Base-by-base conservation (phyloP, 441 rosid species). In the Erysimum pusillum region DNA sequence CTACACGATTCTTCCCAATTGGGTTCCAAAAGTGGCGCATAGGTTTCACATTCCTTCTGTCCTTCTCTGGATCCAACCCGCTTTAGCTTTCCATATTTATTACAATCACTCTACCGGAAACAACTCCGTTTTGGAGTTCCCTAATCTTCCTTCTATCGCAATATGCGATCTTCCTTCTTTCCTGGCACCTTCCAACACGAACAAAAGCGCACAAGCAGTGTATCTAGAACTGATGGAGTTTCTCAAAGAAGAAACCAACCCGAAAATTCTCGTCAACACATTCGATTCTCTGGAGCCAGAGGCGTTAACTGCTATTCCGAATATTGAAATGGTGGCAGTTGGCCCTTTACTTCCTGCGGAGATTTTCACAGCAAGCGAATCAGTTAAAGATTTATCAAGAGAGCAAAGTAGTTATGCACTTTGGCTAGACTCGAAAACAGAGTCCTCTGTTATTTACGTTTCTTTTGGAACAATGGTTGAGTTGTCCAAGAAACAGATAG, bases 41-140 rank as follows among this genome's bases (percentile, higher is more conserved):
- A 81, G 59, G 4, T 65, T 72, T 38, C 74, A 83, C 2, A 38
- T 87, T 7, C 91, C 89, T 0, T 60, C 80, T 0, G 63, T 81
- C 1, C 82, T 76, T 5, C 83, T 88, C 4, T 91, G 92, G 94
- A 78, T 82, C 54, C 97, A 91, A 59, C 85, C 91, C 0, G 91
- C 94, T 7, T 77, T 79, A 0, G 84, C 84, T 1, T 78, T 91
- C 6, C 69, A 68, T 67, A 48, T 87, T 11, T 88, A 85, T 65
- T 85, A 87, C 75, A 63, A 80, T 63, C 77, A 83, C 76, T 83
- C 74, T 64, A 64, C 63, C 5, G 88, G 82, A 0, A 69, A 85
- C 22, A 72, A 48, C 2, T 15, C 69, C 20, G 62, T 1, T 67
- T 28, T 32, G 15, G 17, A 83, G 13, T 59, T 87, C 4, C 84